phyloP scores from a whole-genome alignment of 257 asterid species.

The Thymus mandschuricus region DNA sequence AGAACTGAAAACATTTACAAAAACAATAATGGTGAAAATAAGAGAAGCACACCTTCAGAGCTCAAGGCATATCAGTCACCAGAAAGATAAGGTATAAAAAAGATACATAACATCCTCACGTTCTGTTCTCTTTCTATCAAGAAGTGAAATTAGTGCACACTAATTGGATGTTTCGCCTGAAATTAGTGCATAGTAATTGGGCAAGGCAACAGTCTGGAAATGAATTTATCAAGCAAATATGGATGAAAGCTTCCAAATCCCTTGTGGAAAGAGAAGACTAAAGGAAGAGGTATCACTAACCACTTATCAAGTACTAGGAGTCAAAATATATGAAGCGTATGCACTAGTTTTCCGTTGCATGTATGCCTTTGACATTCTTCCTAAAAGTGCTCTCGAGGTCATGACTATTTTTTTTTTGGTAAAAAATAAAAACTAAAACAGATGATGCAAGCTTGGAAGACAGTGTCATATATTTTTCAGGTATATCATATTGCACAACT shows the following conservation, averaged over 20 bases:
- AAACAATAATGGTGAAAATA: neutral
- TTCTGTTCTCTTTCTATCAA: neutral
- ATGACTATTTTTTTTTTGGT: neutral
- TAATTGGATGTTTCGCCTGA: neutral
- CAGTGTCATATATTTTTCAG: conserved; percentile 9
- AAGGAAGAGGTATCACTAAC: conserved; percentile 2
- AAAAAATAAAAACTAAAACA: conserved; percentile 10
- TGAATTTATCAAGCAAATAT: neutral
- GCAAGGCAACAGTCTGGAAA: neutral
- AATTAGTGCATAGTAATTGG: neutral
- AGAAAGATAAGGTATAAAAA: neutral
- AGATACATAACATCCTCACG: neutral
- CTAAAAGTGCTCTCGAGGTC: conserved; percentile 6
- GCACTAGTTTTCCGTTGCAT: neutral
- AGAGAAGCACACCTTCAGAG: neutral
- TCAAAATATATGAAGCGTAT: neutral
- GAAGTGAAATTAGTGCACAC: neutral
- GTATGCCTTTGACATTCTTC: neutral
- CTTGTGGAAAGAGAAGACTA: neutral
- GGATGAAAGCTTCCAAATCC: conserved; percentile 1
- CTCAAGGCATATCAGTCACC: neutral
- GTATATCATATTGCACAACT: neutral
- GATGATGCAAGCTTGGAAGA: conserved; percentile 6
- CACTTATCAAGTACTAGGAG: neutral
- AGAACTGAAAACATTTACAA: neutral